Percentiles rank a stretch among this genome's conserved stretches.
phyloP scores from a whole-genome alignment of 164 flowering plant species.

The Akebia trifoliata region DNA sequence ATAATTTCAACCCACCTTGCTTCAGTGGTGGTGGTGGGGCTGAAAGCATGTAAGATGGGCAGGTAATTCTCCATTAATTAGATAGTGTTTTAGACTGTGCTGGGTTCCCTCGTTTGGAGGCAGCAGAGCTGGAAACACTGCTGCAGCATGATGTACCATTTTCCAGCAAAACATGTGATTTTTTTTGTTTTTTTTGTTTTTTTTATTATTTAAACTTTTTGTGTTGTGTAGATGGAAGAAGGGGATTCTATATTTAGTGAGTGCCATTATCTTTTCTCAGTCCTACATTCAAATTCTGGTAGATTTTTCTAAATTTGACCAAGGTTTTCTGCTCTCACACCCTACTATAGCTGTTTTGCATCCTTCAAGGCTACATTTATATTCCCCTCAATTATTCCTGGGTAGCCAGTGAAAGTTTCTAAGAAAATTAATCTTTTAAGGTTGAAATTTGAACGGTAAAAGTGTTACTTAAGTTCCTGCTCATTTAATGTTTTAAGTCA shows the following conservation, averaged over 20 bases:
- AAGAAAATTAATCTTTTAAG: too few species aligned
- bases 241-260: constrained; percentile 8
- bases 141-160: constrained; percentile 28
- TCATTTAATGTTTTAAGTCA: too few species aligned
- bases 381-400: too few species aligned
- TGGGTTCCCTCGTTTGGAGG: constrained; percentile 17
- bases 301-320: too few species aligned
- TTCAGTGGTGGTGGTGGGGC: constrained; percentile 19
- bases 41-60: constrained; percentile 26
- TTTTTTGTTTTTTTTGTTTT: constrained; percentile 11
- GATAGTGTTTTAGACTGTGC: constrained; percentile 17
- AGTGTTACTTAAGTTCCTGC: too few species aligned
- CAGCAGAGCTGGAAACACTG: constrained; percentile 19
- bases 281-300: too few species aligned
- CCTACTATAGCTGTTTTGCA: too few species aligned
- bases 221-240: constrained; percentile 29
- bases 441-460: too few species aligned
- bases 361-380: too few species aligned
- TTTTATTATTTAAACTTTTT: not conserved
- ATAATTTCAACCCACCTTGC: constrained; percentile 17
- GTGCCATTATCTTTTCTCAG: too few species aligned
- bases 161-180: constrained; percentile 32
- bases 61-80: constrained; percentile 19
- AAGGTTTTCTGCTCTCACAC: too few species aligned
- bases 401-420: too few species aligned